phyloP scores from a whole-genome alignment of 805 yeast species.

The Yarrowia hollandica region DNA sequence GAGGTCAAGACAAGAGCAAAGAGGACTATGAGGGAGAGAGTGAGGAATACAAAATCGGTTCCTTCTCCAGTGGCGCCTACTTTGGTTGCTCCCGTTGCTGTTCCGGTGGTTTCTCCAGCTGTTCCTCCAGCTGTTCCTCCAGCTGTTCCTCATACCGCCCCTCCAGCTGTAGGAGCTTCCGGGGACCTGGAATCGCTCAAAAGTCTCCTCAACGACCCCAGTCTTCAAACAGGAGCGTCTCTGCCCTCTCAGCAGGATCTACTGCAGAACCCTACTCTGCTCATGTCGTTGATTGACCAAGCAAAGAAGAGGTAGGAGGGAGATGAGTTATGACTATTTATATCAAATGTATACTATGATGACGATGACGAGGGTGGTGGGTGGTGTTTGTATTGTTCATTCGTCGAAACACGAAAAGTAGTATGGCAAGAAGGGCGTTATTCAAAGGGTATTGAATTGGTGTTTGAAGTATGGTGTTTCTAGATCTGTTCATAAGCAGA shows the following conservation, averaged over 20 bases:
- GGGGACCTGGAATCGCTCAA: not conserved
- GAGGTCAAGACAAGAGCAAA: not conserved
- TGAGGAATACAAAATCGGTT: not conserved
- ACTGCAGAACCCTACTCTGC: conserved; percentile 9
- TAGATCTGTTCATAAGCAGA: too few species aligned
- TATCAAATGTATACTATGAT: not conserved
- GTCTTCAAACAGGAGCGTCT: not conserved
- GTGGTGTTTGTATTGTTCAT: too few species aligned
- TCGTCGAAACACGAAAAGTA: too few species aligned
- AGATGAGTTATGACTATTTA: not conserved
- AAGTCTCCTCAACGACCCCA: not conserved
- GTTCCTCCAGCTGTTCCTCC: not conserved
- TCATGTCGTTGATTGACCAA: conserved; percentile 18
- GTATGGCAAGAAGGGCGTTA: too few species aligned
- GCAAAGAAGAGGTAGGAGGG: conserved; percentile 6
- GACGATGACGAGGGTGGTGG: too few species aligned
- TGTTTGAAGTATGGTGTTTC: too few species aligned
- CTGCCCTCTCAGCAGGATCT: not conserved
- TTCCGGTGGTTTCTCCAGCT: not conserved
- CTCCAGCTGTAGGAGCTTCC: not conserved
- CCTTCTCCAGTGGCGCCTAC: not conserved
- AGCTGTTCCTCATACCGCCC: not conserved
- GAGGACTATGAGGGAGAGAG: not conserved
- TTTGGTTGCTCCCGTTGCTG: not conserved
- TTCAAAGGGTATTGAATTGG: too few species aligned